Base-by-base conservation (phyloP, 177 flowering plant species). In the Vitis hybrid region DNA sequence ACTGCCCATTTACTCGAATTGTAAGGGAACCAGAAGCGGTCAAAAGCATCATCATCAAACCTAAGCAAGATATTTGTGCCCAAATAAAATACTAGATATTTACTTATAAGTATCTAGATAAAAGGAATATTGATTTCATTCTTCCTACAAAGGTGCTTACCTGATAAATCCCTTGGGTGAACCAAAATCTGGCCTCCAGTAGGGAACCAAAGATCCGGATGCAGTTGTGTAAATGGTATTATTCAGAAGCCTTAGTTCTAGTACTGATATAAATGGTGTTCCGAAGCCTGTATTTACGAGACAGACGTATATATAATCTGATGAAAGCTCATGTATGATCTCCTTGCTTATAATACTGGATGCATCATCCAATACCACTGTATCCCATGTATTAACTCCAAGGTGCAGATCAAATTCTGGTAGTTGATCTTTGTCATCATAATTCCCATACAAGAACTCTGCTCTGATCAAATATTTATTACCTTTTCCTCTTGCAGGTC, bases 391-490 rank as follows among this genome's bases (percentile, higher is more conserved):
- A 32, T 77, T 23, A 30, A 56, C 66, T 30, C 80, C 84, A 8
- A 81, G 67, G 68, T 71, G 39, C 1, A 81, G 50, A 6, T 76
- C 80, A 49, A 81, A 81, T 11, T 55, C 17, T 14, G 82, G 80
- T 17, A 19, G 2, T 12, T 17, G 6, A n/a, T 54, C 14, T 11
- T 62, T 39, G 49, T 32, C 50, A 58, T 79, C 79, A 50, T 73
- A 82, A 30, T 80, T 71, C 2, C 82, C 82, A 50, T 79, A 75
- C 66, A 56, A 15, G 62, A 82, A 82, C 6, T 56, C 9, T 6
- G 82, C 85, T 64, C 85, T 60, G 50, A 82, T 57, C 14, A 79
- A 23, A 70, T 75, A 79, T n/a, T 21, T 65, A 2, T 60, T 61
- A 52, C 64, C 62, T 3, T 9, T 21, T 14, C 52, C 52, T 26